Base-by-base conservation (phyloP, 1,139 yeast species). In the Pichia kudriavzevii region DNA sequence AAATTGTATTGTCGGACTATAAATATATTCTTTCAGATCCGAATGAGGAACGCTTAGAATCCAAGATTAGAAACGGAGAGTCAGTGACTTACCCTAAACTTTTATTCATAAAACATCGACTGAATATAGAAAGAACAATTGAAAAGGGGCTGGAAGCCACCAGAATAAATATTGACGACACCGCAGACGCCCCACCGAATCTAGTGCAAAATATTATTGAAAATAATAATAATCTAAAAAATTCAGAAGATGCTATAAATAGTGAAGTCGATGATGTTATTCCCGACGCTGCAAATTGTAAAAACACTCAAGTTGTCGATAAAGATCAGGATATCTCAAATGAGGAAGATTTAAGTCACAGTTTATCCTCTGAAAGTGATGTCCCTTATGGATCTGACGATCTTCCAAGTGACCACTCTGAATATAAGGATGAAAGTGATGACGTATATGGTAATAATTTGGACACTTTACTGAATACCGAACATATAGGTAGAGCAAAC, bases 11-110 rank as follows among this genome's bases (percentile, higher is more conserved):
- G 13, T 57, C 53, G 25, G 93, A 82, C 52, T 75, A 79, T 47
- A 67, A 67, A 63, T 68, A 76, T 50, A 76, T 82, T 28, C 60
- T 82, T 37, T 67, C 77, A 43, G 91, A 81, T 48, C 93, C 94
- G 2, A 64, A 69, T 2, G 77, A 70, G 42, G 72, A 69, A 28
- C 61, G 72, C 44, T 56, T 82, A 47, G 71, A 55, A 3, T 66
- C 64, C 30, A 72, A 78, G 69, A 68, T 82, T 26, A 49, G 57
- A 22, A 75, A 72, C 41, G 93, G 93, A 9, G 80, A 80, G 53
- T 56, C 66, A 29, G 71, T 80, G 15, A 72, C 83, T 42, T 82
- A 64, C 50, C 93, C 93, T 1, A 69, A 77, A 45, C 49, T 82
- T 14, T 55, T 74, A 22, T 81, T 80, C 51, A 73, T 82, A 31